These are phyloP conservation scores for Neltuma alba DNA, from an alignment of 306 rosid species.

Conservation along the genomic window DNA sequence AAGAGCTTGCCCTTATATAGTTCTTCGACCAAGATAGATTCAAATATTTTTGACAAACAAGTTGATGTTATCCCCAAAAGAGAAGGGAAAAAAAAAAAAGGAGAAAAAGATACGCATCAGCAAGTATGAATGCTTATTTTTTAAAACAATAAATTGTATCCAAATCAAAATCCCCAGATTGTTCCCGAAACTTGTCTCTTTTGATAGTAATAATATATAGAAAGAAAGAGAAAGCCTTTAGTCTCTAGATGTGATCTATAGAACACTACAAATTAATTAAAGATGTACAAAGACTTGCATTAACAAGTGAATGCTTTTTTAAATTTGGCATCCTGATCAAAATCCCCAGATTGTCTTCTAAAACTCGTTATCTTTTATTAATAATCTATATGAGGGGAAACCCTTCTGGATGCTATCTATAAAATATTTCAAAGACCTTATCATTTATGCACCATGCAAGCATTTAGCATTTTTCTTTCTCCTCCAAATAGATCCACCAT, in stretches of 20 bases:
- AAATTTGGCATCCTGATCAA: not conserved
- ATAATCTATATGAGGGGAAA: not conserved
- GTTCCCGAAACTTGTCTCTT: not conserved
- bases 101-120: not conserved
- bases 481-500: not conserved
- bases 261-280: not conserved
- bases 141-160: not conserved
- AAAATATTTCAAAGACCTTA: not conserved
- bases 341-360: not conserved
- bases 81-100: too few relatives aligned
- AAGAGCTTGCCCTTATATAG: not conserved
- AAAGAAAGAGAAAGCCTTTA: too few relatives aligned
- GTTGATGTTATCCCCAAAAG: not conserved
- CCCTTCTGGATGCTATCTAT: not conserved
- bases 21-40: not conserved
- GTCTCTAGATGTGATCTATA: not conserved
- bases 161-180: not conserved
- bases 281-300: constrained; percentile 12
- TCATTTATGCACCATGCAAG: not conserved
- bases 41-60: not conserved
- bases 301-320: not conserved
- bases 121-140: not conserved
- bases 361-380: not conserved
- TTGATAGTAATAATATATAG: not conserved
- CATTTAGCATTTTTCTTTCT: too few relatives aligned